Conservation (phyloP, 2,329 filamentous ascomycete genomes). For the Phoma sp. region DNA sequence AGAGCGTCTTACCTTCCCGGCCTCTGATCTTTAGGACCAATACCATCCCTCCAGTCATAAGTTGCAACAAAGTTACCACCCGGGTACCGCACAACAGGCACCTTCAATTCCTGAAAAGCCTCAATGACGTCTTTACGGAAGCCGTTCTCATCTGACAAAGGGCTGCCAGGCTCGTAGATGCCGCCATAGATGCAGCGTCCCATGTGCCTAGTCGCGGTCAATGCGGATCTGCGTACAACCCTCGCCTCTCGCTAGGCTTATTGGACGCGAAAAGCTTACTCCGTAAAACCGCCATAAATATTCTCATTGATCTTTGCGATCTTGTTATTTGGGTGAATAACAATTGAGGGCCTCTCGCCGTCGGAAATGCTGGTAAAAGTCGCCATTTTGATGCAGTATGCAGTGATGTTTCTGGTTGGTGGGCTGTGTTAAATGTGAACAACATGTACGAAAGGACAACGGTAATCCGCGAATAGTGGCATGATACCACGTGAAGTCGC, state of each 20-base stretch:
- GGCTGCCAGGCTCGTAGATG: slow-evolving; percentile 78
- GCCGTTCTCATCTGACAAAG: slow-evolving; percentile 74
- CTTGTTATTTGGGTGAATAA: slow-evolving; percentile 67
- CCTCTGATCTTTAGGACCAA: slow-evolving; percentile 74
- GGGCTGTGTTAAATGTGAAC: slow-evolving; percentile 3
- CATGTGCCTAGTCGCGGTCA: slow-evolving; percentile 70
- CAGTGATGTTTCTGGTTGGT: neutral
- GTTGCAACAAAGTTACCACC: slow-evolving; percentile 86
- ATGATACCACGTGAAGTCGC: slow-evolving; percentile 16
- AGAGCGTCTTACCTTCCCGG: slow-evolving; percentile 56
- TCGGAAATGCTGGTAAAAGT: slow-evolving; percentile 73
- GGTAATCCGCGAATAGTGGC: slow-evolving; percentile 5
- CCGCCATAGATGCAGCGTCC: slow-evolving; percentile 87
- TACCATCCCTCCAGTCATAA: slow-evolving; percentile 83
- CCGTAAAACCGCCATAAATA: slow-evolving; percentile 84
- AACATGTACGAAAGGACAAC: neutral
- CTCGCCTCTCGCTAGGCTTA: slow-evolving; percentile 8
- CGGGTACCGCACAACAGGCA: slow-evolving; percentile 80
- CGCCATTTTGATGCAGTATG: slow-evolving; percentile 60
- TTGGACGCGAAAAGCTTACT: slow-evolving; percentile 59
- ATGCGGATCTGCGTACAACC: slow-evolving; percentile 15
- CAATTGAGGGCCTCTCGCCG: slow-evolving; percentile 67
- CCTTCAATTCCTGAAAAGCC: slow-evolving; percentile 73
- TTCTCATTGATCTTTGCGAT: slow-evolving; percentile 78
- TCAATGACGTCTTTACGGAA: slow-evolving; percentile 75